Evolutionary conservation across 2,329 filamentous ascomycete species (phyloP).

Genomic region (Aureobasidium melanogenum): DNA sequence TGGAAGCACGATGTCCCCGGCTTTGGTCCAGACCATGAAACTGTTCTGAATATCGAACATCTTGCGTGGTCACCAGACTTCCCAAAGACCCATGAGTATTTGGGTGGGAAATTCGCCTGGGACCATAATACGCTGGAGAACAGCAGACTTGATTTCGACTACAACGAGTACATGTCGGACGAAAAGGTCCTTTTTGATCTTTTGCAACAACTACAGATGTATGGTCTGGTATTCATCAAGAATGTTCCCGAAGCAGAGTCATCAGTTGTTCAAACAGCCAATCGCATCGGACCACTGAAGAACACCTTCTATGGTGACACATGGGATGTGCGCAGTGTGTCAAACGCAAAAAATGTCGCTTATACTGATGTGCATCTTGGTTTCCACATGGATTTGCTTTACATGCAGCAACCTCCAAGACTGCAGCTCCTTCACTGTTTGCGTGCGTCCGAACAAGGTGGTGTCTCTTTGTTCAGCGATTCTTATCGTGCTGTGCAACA

Average conservation of each 20-base stretch:
- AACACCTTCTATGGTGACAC: constrained; percentile 87
- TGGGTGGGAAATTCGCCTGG: constrained; percentile 12
- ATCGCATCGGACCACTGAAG: constrained; percentile 66
- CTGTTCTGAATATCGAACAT: constrained; percentile 21
- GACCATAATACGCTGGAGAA: too few species aligned
- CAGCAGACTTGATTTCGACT: constrained; percentile 34
- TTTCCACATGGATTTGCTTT: constrained; percentile 89
- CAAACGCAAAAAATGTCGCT: constrained; percentile 80
- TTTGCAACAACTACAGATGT: constrained; percentile 52
- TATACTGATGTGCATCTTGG: constrained; percentile 73
- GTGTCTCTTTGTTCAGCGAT: constrained; percentile 81
- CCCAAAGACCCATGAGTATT: not conserved
- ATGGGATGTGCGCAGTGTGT: constrained; percentile 80
- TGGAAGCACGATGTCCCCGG: constrained; percentile 52
- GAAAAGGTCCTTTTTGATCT: constrained; percentile 51
- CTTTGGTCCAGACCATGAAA: constrained; percentile 34
- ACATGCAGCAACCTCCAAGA: constrained; percentile 68
- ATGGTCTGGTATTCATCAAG: constrained; percentile 69
- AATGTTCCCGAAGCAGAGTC: constrained; percentile 53
- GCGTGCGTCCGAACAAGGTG: constrained; percentile 68
- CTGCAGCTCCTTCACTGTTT: constrained; percentile 87
- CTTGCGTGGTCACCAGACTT: constrained; percentile 3
- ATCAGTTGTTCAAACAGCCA: constrained; percentile 56
- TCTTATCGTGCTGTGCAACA: constrained; percentile 50
- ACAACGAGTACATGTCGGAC: constrained; percentile 59